phyloP scores from a whole-genome alignment of 1,284 basidiomycete genomes.

The Abortiporus biennis region DNA sequence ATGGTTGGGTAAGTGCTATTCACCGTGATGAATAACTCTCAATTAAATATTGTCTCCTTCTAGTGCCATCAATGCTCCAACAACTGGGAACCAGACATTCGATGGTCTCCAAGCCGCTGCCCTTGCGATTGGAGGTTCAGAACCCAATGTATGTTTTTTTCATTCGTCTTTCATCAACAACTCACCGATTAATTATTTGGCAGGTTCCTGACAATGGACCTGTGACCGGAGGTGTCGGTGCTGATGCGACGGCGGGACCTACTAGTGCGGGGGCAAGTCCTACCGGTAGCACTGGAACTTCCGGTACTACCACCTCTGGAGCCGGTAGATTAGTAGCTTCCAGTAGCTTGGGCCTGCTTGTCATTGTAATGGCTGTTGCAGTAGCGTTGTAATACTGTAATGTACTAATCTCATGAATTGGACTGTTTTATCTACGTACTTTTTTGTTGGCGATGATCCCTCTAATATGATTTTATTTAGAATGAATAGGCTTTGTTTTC shows the following conservation, averaged over 20 bases:
- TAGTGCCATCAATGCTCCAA: constrained; percentile 55
- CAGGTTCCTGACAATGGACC: constrained; percentile 35
- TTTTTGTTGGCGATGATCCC: neutral
- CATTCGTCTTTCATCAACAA: neutral
- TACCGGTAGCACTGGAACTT: constrained; percentile 10
- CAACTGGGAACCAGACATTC: constrained; percentile 43
- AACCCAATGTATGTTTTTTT: constrained; percentile 26
- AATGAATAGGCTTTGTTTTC: neutral
- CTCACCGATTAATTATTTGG: neutral
- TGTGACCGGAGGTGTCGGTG: constrained; percentile 35
- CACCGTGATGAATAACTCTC: neutral
- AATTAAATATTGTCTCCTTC: neutral
- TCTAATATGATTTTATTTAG: neutral
- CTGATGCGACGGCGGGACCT: constrained; percentile 30
- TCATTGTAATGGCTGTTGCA: neutral
- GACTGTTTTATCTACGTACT: neutral
- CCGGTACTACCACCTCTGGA: constrained; percentile 2
- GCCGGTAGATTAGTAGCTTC: neutral
- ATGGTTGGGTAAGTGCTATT: constrained; percentile 46
- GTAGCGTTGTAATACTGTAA: neutral
- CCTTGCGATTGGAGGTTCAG: constrained; percentile 32
- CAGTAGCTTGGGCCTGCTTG: constrained; percentile 1
- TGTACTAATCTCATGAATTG: no score
- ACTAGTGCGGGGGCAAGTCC: constrained; percentile 14
- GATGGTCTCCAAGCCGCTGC: constrained; percentile 43